Evolutionary conservation across 1,139 yeast species (phyloP), one percentile per base, ranked within the genome.

Genomic region (Kodamaea arcana): DNA sequence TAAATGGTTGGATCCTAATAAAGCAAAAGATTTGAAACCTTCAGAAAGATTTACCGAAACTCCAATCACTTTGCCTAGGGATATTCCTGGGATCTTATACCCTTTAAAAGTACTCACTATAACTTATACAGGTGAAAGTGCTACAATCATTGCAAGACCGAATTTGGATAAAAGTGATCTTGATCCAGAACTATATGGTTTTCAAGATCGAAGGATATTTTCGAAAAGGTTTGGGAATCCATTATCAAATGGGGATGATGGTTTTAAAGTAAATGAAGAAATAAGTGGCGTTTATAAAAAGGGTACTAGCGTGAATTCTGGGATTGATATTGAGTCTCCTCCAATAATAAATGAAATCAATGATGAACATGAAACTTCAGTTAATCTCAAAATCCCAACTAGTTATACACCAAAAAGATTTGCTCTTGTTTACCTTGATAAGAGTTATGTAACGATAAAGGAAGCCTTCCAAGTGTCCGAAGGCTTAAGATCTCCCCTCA

Each of bases 1-100:
- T 29, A 38, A 39, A 5, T 52, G 42, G 34, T 28, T 42, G n/a
- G 24, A 39, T 11, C 41, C 47, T 4, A 36, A 37, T 18, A 29
- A 23, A 12, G 32, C 35, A 2, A 4, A 17, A 23, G 4, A 24
- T 10, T 9, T 36, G 17, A 14, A 11, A 9, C 41, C 35, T 9
- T 13, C 30, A 4, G 29, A 30, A 5, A 29, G 35, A 16, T n/a
- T 34, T 10, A 40, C 40, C 23, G 24, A 33, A n/a, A 11, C 18
- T 2, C 65, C 65, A 3, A 36, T 47, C 4, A 60, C 69, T 0
- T 47, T 63, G 16, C 66, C 68, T 0, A 30, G 23, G 9, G 48
- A 50, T 22, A 24, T 63, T 2, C 52, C 54, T 0, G 68, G 67
- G 4, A 42, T 63, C 6, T 39, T 62, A 16, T 61, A 60, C 30